A percentile compares a stretch with the other conserved stretches of the same genome.
Evolutionary conservation across 2,329 filamentous ascomycete genomes (phyloP).

Genomic region (Endocalyx cinctus): DNA sequence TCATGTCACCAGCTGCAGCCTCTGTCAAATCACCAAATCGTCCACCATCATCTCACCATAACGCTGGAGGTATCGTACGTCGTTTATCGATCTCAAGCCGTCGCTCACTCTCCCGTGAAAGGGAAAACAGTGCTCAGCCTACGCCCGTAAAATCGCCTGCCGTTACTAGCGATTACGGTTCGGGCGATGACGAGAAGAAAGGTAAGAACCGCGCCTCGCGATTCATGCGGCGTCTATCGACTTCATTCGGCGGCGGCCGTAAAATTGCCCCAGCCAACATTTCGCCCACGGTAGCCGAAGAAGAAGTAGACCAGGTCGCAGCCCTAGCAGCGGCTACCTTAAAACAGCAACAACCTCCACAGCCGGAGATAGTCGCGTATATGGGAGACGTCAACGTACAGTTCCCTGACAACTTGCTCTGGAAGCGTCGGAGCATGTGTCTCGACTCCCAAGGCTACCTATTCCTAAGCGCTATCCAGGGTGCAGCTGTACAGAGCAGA

Average conservation of each 20-base stretch:
- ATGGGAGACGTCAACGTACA: slow-evolving; percentile 94
- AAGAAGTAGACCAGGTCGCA: slow-evolving; percentile 34
- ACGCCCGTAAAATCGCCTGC: slow-evolving; percentile 34
- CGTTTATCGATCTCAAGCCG: slow-evolving; percentile 63
- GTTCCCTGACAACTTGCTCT: slow-evolving; percentile 91
- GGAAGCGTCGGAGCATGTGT: slow-evolving; percentile 88
- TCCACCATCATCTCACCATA: slow-evolving; percentile 43
- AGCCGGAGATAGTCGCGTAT: slow-evolving; percentile 52
- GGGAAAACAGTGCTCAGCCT: slow-evolving; percentile 22
- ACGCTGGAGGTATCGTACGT: slow-evolving; percentile 43
- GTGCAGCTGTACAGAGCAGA: slow-evolving; percentile 50
- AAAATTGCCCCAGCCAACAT: slow-evolving; percentile 43
- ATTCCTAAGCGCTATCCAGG: slow-evolving; percentile 68
- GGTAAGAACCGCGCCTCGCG: slow-evolving; percentile 47
- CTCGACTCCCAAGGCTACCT: slow-evolving; percentile 81
- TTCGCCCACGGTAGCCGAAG: slow-evolving; percentile 48
- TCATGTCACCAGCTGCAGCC: slow-evolving; percentile 23
- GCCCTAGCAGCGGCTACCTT: slow-evolving; percentile 18
- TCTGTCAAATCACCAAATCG: slow-evolving; percentile 41
- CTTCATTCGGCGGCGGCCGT: slow-evolving; percentile 42
- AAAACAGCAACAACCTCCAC: slow-evolving; percentile 16
- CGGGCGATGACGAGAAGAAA: slow-evolving; percentile 43
- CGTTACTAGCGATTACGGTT: slow-evolving; percentile 39
- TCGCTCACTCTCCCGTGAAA: slow-evolving; percentile 45
- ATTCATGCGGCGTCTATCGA: slow-evolving; percentile 56